These are phyloP conservation scores for Ceratocystiopsis sp. DNA, from an alignment of 2,329 filamentous ascomycete genomes.

Conservation along the genomic window DNA sequence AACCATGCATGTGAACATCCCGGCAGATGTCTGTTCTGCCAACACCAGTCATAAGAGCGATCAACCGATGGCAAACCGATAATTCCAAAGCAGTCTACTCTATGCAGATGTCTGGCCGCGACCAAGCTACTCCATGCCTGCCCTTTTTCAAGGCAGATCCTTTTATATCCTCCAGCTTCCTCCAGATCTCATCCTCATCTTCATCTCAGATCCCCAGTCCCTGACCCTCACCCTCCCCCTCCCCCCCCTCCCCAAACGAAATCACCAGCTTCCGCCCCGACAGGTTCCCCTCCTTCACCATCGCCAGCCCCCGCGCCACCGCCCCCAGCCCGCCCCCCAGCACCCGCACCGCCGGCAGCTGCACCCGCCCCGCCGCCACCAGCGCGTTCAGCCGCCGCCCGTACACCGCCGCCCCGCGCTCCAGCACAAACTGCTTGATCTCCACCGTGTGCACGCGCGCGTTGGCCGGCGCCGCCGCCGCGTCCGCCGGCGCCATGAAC, in stretches of 20 bases:
- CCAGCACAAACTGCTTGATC: constrained; percentile 22
- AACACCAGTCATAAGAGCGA: too few relatives aligned
- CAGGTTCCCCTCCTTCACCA: constrained; percentile 18
- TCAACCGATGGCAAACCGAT: too few relatives aligned
- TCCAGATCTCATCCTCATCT: too few relatives aligned
- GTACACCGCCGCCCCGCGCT: constrained; percentile 14
- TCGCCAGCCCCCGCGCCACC: constrained; percentile 16
- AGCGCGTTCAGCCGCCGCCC: constrained; percentile 16
- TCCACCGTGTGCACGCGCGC: constrained; percentile 19
- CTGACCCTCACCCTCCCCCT: neutral
- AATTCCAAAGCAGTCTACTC: too few relatives aligned
- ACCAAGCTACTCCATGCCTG: too few relatives aligned
- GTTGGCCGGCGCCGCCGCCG: constrained; percentile 14
- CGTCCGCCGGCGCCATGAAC: constrained; percentile 15
- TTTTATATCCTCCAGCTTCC: too few relatives aligned
- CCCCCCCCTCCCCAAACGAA: neutral
- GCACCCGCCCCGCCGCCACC: constrained; percentile 13
- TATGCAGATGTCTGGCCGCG: too few relatives aligned
- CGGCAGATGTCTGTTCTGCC: too few relatives aligned
- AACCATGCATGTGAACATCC: too few relatives aligned
- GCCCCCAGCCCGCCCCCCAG: constrained; percentile 18
- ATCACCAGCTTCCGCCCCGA: constrained; percentile 19
- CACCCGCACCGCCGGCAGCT: constrained; percentile 16
- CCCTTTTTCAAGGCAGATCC: too few relatives aligned
- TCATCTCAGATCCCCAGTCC: neutral